Percentiles rank a stretch among this genome's conserved stretches.
These are phyloP conservation scores for Candida sithepensis DNA, from an alignment of 805 yeast species.

Conservation along the genomic window DNA sequence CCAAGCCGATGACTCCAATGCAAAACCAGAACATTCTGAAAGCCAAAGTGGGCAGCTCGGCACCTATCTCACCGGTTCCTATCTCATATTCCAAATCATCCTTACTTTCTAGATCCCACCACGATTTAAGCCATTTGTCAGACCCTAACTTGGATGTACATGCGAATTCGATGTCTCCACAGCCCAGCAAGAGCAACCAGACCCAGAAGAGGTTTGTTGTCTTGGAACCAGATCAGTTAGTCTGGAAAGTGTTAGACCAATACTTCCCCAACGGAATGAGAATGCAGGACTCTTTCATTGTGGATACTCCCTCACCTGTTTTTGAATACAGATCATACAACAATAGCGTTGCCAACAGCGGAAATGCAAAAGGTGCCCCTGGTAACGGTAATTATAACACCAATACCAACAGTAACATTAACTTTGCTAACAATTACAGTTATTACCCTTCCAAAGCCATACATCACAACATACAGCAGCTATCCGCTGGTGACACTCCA, in stretches of 20 bases:
- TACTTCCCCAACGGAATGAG: constrained; percentile 67
- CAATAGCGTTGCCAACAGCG: neutral
- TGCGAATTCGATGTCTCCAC: neutral
- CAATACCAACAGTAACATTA: neutral
- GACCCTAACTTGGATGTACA: constrained; percentile 6
- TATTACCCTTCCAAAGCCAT: neutral
- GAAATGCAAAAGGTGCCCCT: too few species aligned
- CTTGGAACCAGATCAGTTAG: constrained; percentile 59
- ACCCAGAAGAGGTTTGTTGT: constrained; percentile 3
- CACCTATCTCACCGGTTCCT: constrained; percentile 29
- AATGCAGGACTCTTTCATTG: constrained; percentile 59
- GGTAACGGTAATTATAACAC: neutral
- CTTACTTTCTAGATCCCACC: constrained; percentile 9
- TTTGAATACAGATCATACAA: constrained; percentile 1
- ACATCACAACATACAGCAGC: neutral
- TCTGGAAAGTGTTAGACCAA: constrained; percentile 55
- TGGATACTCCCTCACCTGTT: constrained; percentile 40
- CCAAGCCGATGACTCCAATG: constrained; percentile 5
- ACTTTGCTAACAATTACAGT: too few species aligned
- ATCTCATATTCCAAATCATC: constrained; percentile 23
- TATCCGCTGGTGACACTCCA: constrained; percentile 2
- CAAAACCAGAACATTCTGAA: constrained; percentile 5
- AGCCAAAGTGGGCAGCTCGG: constrained; percentile 4
- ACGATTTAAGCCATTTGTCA: constrained; percentile 2
- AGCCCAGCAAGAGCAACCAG: neutral